Base-by-base conservation (phyloP, 371 early-diverging fungal species). In the Apophysomyces variabilis region DNA sequence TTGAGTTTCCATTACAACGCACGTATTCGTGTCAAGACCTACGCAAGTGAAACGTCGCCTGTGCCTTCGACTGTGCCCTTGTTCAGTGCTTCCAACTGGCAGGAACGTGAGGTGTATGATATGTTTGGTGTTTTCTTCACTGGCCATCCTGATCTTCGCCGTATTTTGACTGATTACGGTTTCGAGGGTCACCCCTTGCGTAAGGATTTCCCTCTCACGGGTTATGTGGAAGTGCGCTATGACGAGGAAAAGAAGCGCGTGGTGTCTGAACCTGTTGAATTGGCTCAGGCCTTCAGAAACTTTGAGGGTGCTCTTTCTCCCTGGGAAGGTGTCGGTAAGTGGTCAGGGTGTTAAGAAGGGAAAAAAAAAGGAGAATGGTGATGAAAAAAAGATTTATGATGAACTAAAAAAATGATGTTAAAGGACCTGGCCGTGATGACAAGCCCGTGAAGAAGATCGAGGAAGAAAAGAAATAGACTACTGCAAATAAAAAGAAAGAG, bases 101-200 rank as follows among this genome's bases (percentile, higher is more conserved):
- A 93, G 67, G 99, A 99, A 83, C 92, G 99, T 76, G 99, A 99
- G 80, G 94, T 92, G 11, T 99, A 93, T 82, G 99, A 99, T 76
- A 98, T 99, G 98, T 99, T 89, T 78, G 99, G 99, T 69, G 88
- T 99, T 67, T 95, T 94, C 81, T 99, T 97, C 74, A 85, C 89
- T 4, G 93, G 91, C 60, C 99, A 99, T 72, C 99, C 99, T 13
- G 99, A 99, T 85, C 81, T 99, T 69, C 78, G 99, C 58, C 87
- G 99, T 65, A 98, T 99, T 73, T 87, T 99, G 83, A 97, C 98
- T 58, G 99, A 99, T 80, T 99, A 98, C 74, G 99, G 99, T 57
- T 99, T 98, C 70, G 96, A 96, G 82, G 99, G 99, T 13, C 92
- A 98, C 80, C 98, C 99, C 58, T 74, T 99, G 70, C 87, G 99